Conservation (phyloP, 441 rosid genomes). For the Erysimum pusillum region DNA sequence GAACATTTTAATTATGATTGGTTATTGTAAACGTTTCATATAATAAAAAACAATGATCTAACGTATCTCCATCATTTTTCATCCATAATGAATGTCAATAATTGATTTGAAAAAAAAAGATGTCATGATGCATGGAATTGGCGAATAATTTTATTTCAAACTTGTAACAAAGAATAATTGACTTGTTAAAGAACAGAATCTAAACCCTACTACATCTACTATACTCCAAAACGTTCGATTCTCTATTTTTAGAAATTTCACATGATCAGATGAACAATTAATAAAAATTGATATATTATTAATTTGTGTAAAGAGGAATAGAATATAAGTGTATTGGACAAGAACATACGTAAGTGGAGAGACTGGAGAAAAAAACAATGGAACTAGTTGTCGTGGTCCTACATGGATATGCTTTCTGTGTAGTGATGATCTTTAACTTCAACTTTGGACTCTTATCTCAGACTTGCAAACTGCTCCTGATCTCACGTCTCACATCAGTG, state of each 20-base stretch:
- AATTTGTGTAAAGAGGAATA: slow-evolving; percentile 26
- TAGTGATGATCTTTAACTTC: slow-evolving; percentile 45
- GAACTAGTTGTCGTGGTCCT: slow-evolving; percentile 52
- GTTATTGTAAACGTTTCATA: too few species aligned
- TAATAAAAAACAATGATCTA: neutral
- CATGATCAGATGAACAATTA: slow-evolving; percentile 37
- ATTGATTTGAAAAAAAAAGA: slow-evolving; percentile 9
- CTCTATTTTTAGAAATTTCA: slow-evolving; percentile 46
- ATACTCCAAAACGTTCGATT: slow-evolving; percentile 44
- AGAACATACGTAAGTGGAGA: slow-evolving; percentile 41
- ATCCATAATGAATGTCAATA: slow-evolving; percentile 17
- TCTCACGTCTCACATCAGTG: slow-evolving; percentile 51
- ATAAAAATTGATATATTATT: slow-evolving; percentile 23
- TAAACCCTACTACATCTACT: slow-evolving; percentile 41
- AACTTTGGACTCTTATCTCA: slow-evolving; percentile 47
- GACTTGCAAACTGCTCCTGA: slow-evolving; percentile 38
- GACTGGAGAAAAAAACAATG: slow-evolving; percentile 37
- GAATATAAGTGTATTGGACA: slow-evolving; percentile 40
- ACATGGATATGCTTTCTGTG: slow-evolving; percentile 46
- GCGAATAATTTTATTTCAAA: slow-evolving; percentile 35
- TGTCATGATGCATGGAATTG: slow-evolving; percentile 30
- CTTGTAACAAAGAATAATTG: slow-evolving; percentile 36
- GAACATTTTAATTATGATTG: too few species aligned
- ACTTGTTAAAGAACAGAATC: slow-evolving; percentile 35
- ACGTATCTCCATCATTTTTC: slow-evolving; percentile 6